Evolutionary conservation across 2,329 filamentous ascomycete genomes (phyloP), one percentile per base, ranked within the genome.

Genomic region (Xylariaceae sp.): DNA sequence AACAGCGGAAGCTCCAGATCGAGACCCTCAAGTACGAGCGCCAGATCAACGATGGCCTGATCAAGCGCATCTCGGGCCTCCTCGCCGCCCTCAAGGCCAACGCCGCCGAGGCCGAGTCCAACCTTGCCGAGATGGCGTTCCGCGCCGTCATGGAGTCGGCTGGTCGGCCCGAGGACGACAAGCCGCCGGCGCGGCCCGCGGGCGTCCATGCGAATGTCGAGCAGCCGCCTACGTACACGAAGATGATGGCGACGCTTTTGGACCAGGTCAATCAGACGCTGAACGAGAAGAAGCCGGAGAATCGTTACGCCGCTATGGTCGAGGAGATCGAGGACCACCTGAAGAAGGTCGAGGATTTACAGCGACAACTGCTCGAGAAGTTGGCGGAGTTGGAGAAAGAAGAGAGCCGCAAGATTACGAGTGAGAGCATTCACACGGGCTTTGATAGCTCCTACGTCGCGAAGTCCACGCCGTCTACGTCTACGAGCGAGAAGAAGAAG

Each of bases 201-300:
- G 92, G 90, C 51, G 88, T 97, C 34, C 88, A 95, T 71, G 81
- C 82, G 48, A 81, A 90, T 57, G 86, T 88, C 67, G 84, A 88
- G 72, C 86, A 82, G 69, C 85, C 90, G 67, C 90, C 90, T 0
- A 88, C 87, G 11, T 99, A 96, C 72, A 94, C 91, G 45, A 91
- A 95, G 79, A 99, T 99, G 94, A 92, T 99, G 88, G 90, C 90
- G n/a, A 86, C 88, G n/a, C 76, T 99, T 68, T 83, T 97, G 17
- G 94, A 99, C 69, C 89, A 96, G 74, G 92, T 97, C 48, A 97
- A 96, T 69, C 81, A 84, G 75, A 86, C 90, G 54, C 80, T 96
- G 41, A 89, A 92, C 58, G 89, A 92, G 71, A 88, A 88, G 74
- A 85, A 88, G 62, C 80, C 83, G 0, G 80, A 83, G 17, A 83